Evolutionary conservation across 1,139 yeast genomes (phyloP), one percentile per base, ranked within the genome.

Genomic region (Zygoascus sp.): DNA sequence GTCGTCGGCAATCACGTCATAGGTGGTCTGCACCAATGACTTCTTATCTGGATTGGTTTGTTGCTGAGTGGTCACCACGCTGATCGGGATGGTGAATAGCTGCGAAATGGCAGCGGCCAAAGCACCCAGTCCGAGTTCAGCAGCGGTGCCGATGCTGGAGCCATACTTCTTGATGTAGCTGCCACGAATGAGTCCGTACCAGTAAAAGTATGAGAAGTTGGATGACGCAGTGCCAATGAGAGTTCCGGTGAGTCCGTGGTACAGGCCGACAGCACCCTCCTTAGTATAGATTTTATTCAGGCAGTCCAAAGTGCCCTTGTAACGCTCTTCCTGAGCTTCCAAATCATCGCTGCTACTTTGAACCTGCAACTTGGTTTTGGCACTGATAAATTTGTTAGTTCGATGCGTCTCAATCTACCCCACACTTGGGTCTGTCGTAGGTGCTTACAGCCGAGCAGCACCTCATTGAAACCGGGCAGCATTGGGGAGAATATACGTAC

Each of bases 31-130:
- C 28, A 68, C 50, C 52, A 81, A 72, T 21, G 74, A 65, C 34
- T 56, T 49, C 28, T 56, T 50, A 51, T 74, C 38, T 13, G 42
- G 45, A 13, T 57, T 49, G 72, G 23, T 82, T 68, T 87, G 96
- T 63, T 87, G 95, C 59, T 83, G 83, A 10, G 96, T 86, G 15
- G 95, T 83, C 42, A 87, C 77, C 11, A 87, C 94, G 20, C 84
- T 79, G 48, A 87, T 81, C 11, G 96, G 96, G 69, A 82, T 82
- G 23, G 95, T 86, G 64, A 86, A 82, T 51, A 86, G 57, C 65
- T 87, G 95, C 5, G 95, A 87, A 37, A 86, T 72, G 0, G 94
- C 88, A 5, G 95, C 96, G 2, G 96, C 95, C 46, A 81, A 66
- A 1, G 94, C 89, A 1, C 96, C 96, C 42, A 88, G 71, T n/a